Base-by-base conservation (phyloP, 768 basidiomycete genomes). In the Cystofilobasidium macerans region DNA sequence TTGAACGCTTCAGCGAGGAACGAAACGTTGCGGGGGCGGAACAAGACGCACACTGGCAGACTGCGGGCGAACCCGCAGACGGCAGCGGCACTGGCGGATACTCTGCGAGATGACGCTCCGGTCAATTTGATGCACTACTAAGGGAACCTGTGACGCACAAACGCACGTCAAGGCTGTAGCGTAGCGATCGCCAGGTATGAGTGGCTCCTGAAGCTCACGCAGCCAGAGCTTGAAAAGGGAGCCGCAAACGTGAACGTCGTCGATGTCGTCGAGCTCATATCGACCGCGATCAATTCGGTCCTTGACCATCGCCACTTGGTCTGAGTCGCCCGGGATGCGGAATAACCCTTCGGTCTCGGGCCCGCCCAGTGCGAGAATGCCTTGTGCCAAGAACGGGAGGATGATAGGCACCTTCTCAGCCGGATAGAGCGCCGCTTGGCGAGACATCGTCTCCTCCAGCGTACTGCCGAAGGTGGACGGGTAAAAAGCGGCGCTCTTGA, bases 391-490 rank as follows among this genome's bases (percentile, higher is more conserved):
- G 81, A 94, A 95, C 18, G 91, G 89, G 9, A 97, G 83, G 71
- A 97, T 88, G 75, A 92, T 89, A 22, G 92, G 92, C 16, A 94
- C 85, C 75, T 85, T 86, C 70, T 87, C 84, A 62, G 83, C 79
- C 2, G 90, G 88, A 71, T 94, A 93, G 59, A 86, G 89, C 47
- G 88, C 83, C 72, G 86, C 85, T 76, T 95, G 92, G 13, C 91
- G 78, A 53, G 86, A 80, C 76, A 88, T 85, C 67, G 90, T 87
- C 30, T 84, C 84, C 69, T 88, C 87, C 16, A 97, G 80, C 0
- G 88, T 85, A 78, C 93, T 90, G 18, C 91, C 90, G 72, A 95
- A 97, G 1, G 88, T 91, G 1, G 89, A 92, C 0, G 92, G 90
- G 69, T 92, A 88, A 78, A 95, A 97, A 11, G 93, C 91, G 32